These are phyloP conservation scores for Leishmania aethiopica DNA, from an alignment of 208 protist genomes.

Conservation along the genomic window DNA sequence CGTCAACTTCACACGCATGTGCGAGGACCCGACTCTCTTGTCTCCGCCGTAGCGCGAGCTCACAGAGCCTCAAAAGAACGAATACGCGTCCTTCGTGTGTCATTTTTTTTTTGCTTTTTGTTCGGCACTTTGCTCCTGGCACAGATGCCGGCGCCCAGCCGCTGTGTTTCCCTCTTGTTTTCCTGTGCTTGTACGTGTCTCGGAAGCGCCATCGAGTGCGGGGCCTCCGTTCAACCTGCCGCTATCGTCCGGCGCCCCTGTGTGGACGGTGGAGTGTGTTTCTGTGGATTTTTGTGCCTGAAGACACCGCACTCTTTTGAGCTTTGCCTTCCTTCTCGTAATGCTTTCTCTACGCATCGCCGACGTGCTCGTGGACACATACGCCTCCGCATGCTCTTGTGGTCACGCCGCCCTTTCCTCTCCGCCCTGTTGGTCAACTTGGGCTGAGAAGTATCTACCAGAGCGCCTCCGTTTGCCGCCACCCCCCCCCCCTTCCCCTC, in stretches of 20 bases:
- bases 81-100: neutral
- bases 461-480: neutral
- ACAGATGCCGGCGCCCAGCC: neutral
- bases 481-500: too few relatives aligned
- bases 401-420: neutral
- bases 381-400: neutral
- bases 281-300: neutral
- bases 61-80: neutral
- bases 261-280: neutral
- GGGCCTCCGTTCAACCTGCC: neutral
- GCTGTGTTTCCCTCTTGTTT: neutral
- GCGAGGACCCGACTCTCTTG: constrained; percentile 23
- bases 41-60: neutral
- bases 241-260: neutral
- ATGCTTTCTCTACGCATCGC: neutral
- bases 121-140: too few relatives aligned
- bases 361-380: neutral
- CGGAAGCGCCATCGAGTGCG: neutral
- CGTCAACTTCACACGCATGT: constrained; percentile 26
- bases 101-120: neutral
- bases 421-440: neutral
- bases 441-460: neutral
- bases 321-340: neutral
- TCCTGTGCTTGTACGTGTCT: neutral
- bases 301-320: neutral